Base-by-base conservation (phyloP, 352 stramenopile species). In the Globisporangium takayamanum region DNA sequence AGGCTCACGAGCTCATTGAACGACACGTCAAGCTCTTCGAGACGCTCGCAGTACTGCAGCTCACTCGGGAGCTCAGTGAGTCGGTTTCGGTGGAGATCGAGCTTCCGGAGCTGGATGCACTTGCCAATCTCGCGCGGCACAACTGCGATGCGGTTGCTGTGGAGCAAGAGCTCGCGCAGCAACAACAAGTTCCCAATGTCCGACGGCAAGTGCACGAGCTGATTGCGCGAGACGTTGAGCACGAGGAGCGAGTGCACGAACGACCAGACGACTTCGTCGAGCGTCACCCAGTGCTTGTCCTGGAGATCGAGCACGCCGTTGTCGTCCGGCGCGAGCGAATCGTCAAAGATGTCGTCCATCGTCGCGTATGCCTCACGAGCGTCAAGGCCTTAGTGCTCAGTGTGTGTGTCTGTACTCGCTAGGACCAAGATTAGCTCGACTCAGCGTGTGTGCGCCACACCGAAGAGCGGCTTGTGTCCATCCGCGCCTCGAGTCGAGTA, bases 281-380 rank as follows among this genome's bases (percentile, higher is more conserved):
- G 61, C 33, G 75, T 89, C 53, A 90, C 79, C 82, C 82, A 92
- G 66, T 87, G 73, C 58, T 87, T 88, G 63, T 90, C 74, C 58
- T 82, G 70, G 39, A 92, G 69, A 57, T 92, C 74, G 18, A 92
- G 66, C 53, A 84, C 57, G 15, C 82, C 82, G 44, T 90, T 92
- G 28, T 70, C 78, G 59, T 92, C 78, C 3, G 82, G 78, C 45
- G 64, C 65, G 10, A 92, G 68, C 8, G 74, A 72, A 6, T 73
- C 74, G 46, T 90, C 80, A n/a, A 87, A 62, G n/a, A 88, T 60
- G 52, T 90, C 80, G 55, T 92, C 82, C 82, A 92, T 92, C 14
- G 22, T 16, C 22, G 16, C 22, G 37, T 12, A 11, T 2, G 33
- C 7, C 5, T 1, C 10, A 39, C 33, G 33, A 39, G 33, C 33